Evolutionary conservation across 306 rosid genomes (phyloP).

Genomic region (cucumber (Cucumis sativus)): DNA sequence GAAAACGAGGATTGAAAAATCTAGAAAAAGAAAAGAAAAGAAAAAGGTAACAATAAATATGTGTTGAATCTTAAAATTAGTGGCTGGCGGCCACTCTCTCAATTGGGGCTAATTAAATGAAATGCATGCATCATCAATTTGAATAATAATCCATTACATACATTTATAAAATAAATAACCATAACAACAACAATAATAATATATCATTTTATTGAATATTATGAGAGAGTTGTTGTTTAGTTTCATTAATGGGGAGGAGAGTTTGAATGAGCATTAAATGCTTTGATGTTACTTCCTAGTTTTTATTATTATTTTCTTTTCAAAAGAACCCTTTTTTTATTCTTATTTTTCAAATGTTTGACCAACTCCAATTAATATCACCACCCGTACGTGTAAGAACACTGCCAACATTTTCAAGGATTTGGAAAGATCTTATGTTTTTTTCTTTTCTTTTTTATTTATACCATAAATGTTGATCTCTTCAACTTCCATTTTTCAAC

Average conservation of each 20-base stretch:
- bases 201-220: not conserved
- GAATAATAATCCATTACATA: not conserved
- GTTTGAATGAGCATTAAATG: slow-evolving; percentile 1
- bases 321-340: no score
- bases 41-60: not conserved
- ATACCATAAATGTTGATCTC: not conserved
- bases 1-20: not conserved
- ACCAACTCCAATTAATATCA: slow-evolving; percentile 2
- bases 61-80: not conserved
- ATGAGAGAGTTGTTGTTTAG: not conserved
- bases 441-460: not conserved
- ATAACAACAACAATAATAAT: not conserved
- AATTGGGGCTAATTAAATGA: not conserved
- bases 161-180: not conserved
- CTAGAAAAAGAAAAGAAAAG: not conserved
- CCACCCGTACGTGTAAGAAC: not conserved
- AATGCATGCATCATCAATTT: not conserved
- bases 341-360: not conserved
- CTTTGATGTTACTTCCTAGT: not conserved
- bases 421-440: not conserved
- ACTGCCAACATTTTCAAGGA: not conserved
- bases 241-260: not conserved
- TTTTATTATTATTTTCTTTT: not conserved
- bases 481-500: no score
- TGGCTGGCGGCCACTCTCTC: not conserved